Evolutionary conservation across 345 rosid species (phyloP), one percentile per base, ranked within the genome.

Genomic region (Melastoma malabathricum): DNA sequence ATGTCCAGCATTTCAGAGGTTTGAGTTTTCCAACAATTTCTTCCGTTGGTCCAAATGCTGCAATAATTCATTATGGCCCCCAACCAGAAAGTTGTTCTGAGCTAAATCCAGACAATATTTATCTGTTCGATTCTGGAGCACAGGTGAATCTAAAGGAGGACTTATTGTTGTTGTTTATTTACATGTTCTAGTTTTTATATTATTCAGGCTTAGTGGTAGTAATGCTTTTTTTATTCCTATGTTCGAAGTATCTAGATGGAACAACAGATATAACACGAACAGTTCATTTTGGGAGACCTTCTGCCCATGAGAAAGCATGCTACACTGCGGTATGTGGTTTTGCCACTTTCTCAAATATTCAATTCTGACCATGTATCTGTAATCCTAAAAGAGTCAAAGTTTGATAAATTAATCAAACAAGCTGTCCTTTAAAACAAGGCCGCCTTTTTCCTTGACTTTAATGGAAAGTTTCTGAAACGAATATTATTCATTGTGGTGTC

Each of bases 21-120:
- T 69, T 88, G 69, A 92, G 98, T 73, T 92, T 92, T 66, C 94
- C 97, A 22, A 92, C 95, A 46, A 87, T 92, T 61, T 92, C 98
- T 44, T 84, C 97, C 0, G 89, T 88, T 49, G 98, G 98, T 68
- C 75, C 90, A 63, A 87, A 92, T 73, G 97, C 94, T 3, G 95
- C 98, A 18, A 73, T 84, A 66, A 88, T 82, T 63, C 98, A 92
- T 68, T 92, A 92, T 66, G 59, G 70, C 52, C 98, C 94, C 1
- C 63, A 81, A 46, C 75, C 74, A 23, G 80, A 84, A 54, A 72
- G 74, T 39, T 92, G 98, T 65, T 83, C 97, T 1, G 97, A 92
- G 69, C 72, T 92, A 72, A 77, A 84, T 65, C 86, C 94, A 0
- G 58, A 83, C 68, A 81, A 63, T 59, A 88, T 88, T 52, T 84